Base-by-base conservation (phyloP, 2,329 filamentous ascomycete species). In the Parascedosporium putredinis region DNA sequence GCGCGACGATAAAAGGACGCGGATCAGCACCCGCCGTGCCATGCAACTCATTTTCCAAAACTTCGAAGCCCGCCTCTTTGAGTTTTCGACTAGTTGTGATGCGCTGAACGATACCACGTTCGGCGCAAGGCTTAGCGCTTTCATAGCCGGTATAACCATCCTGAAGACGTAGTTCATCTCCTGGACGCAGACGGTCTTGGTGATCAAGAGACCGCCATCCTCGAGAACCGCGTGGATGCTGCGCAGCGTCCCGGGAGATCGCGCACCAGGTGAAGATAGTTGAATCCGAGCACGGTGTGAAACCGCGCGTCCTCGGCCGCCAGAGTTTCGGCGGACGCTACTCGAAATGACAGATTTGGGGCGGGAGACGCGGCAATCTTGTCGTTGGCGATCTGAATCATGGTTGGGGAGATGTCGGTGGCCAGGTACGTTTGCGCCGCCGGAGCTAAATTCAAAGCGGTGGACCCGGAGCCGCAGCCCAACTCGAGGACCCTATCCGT, bases 391-490 rank as follows among this genome's bases (percentile, higher is more conserved):
- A 52, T 51, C 5, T 31, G 7, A 8, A 55, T 55, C 53, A 55
- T 53, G n/a, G 44, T 29, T 10, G 53, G 49, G 4, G 53, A 52
- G 14, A 53, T 33, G 46, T 55, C 53, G 16, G 55, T 55, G 6
- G 50, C 55, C 9, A 56, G 53, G 44, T 53, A 55, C 6, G 31
- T 20, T 22, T 34, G 24, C 5, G 51, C 52, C 14, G 9, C 10
- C 9, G 45, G 31, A 5, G 55, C 55, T 12, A 56, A 52, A n/a
- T 47, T 23, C 9, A 56, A 50, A 14, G 55, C 55, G 14, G 55
- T 50, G 6, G 55, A 52, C 9, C 55, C 55, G 4, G 55, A 55
- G 8, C 55, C 55, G 44, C 55, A 56, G 22, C 55, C 55, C 18
- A 56, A 38, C 49, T 56, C 53, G 22, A 56, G 47, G 16, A 55